Conservation (phyloP, 2,329 filamentous ascomycete species). For the Epichloe sp. region DNA sequence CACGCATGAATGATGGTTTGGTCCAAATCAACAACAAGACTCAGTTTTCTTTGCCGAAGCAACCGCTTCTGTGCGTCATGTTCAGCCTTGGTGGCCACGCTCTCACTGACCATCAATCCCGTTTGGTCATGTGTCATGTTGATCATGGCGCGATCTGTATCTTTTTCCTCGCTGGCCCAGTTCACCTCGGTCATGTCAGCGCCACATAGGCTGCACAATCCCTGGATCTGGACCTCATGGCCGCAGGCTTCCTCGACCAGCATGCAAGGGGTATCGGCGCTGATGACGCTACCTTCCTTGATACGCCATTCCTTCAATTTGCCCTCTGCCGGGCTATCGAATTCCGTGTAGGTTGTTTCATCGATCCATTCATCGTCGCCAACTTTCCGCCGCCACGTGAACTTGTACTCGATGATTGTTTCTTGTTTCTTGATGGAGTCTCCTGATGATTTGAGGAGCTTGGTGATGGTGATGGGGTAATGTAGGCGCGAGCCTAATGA, state of each 20-base stretch:
- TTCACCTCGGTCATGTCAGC: constrained; percentile 89
- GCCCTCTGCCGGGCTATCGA: constrained; percentile 75
- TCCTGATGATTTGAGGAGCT: constrained; percentile 63
- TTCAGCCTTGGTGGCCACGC: constrained; percentile 70
- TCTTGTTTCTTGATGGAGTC: constrained; percentile 66
- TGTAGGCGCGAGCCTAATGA: constrained; percentile 52
- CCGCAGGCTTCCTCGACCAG: constrained; percentile 83
- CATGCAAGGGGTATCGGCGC: constrained; percentile 44
- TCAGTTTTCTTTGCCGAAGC: constrained; percentile 69
- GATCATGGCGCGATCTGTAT: constrained; percentile 78
- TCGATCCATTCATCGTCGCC: constrained; percentile 50
- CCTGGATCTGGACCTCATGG: constrained; percentile 82
- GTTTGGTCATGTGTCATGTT: constrained; percentile 92
- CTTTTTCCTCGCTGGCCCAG: constrained; percentile 68
- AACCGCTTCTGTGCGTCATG: constrained; percentile 76
- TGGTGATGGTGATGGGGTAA: constrained; percentile 88
- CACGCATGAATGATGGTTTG: constrained; percentile 98
- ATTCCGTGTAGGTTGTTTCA: constrained; percentile 59
- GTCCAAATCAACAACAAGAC: constrained; percentile 89
- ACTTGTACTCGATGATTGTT: constrained; percentile 75
- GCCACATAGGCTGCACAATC: constrained; percentile 83
- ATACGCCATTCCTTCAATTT: constrained; percentile 67
- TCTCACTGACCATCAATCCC: constrained; percentile 69
- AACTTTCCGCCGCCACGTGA: constrained; percentile 64
- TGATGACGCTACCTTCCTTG: constrained; percentile 49